Conservation (phyloP, 2,329 filamentous ascomycete species). For the Xylaria sp. region DNA sequence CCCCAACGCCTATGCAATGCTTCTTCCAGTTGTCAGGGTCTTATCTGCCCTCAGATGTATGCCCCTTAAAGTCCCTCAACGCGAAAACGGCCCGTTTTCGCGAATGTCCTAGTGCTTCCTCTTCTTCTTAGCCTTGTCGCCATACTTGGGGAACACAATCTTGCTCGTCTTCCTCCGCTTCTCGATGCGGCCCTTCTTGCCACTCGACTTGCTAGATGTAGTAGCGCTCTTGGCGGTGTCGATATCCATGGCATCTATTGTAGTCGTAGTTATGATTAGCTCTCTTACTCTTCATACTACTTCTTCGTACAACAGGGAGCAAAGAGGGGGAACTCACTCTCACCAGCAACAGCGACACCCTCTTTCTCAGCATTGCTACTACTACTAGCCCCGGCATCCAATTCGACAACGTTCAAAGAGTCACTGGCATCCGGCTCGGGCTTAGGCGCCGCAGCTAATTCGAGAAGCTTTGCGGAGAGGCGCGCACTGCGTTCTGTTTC, state of each 20-base stretch:
- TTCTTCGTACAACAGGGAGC: background rate
- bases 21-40: conserved; percentile 26
- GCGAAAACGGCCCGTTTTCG: background rate
- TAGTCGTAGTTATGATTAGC: conserved; percentile 33
- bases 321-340: conserved; percentile 42
- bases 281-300: background rate
- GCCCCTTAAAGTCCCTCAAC: background rate
- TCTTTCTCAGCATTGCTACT: conserved; percentile 30
- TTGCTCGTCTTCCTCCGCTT: conserved; percentile 68
- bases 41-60: conserved; percentile 43
- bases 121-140: conserved; percentile 61
- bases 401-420: conserved; percentile 62
- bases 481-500: conserved; percentile 83
- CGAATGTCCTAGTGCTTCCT: conserved; percentile 45
- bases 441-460: conserved; percentile 80
- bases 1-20: conserved; percentile 44
- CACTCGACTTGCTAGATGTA: conserved; percentile 48
- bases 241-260: conserved; percentile 65
- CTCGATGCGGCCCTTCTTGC: conserved; percentile 63
- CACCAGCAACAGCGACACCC: conserved; percentile 48
- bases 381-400: conserved; percentile 41
- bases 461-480: conserved; percentile 85
- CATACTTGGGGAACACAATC: conserved; percentile 71
- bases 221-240: conserved; percentile 57
- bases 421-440: conserved; percentile 60